phyloP scores from a whole-genome alignment of 176 grass and related monocot genomes.

The Avena sativa region DNA sequence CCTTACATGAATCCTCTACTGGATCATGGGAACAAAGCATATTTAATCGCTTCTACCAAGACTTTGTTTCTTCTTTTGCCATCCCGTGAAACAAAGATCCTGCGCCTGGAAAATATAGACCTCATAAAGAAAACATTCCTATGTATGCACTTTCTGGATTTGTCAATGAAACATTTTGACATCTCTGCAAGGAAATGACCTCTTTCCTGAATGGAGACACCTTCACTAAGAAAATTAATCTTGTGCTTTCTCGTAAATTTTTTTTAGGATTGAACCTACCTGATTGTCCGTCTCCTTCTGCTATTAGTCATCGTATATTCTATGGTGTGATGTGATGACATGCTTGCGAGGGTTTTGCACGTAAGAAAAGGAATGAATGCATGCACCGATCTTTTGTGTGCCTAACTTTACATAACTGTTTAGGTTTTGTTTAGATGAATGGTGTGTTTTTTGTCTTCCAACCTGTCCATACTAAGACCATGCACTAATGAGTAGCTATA shows the following conservation, averaged over 20 bases:
- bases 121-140: neutral
- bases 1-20: neutral
- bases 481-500: neutral
- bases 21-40: neutral
- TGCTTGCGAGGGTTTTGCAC: neutral
- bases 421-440: constrained; percentile 31
- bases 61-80: neutral
- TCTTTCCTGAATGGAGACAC: neutral
- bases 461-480: constrained; percentile 28
- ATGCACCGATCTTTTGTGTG: neutral
- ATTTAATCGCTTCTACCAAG: neutral
- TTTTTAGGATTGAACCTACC: neutral
- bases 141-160: neutral
- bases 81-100: neutral
- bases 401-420: neutral
- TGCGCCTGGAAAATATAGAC: neutral
- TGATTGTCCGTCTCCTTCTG: neutral
- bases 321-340: neutral
- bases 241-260: neutral
- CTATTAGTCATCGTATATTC: constrained; percentile 16
- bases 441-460: neutral
- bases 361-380: constrained; percentile 19
- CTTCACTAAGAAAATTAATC: neutral
- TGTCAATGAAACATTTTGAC: neutral
- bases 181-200: neutral